A percentile compares a stretch with the other conserved stretches of the same genome.
These are phyloP conservation scores for Maudiozyma barnettii DNA, from an alignment of 805 yeast species.

Conservation along the genomic window DNA sequence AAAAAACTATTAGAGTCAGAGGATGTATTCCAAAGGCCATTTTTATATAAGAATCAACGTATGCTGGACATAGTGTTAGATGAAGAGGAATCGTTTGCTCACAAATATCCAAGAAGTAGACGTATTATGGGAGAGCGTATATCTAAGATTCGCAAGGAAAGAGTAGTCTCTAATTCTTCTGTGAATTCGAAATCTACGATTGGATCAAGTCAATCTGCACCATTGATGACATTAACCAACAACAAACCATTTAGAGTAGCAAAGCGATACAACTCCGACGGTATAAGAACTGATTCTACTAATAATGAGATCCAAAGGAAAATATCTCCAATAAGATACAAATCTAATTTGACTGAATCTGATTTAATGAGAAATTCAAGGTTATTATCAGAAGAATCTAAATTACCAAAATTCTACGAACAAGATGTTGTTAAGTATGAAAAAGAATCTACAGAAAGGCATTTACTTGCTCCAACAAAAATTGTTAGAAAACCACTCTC, in stretches of 20 bases:
- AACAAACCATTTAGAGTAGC: not conserved
- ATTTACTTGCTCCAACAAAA: constrained; percentile 9
- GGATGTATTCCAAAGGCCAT: constrained; percentile 29
- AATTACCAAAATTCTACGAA: not conserved
- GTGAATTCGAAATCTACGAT: not conserved
- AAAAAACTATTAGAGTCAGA: constrained; percentile 42
- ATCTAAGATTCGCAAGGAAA: not conserved
- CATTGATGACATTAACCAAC: not conserved
- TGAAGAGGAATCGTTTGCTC: constrained; percentile 27
- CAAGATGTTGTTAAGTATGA: constrained; percentile 1
- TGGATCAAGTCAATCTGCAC: not conserved
- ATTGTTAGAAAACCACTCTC: constrained; percentile 7
- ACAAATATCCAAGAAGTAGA: constrained; percentile 28
- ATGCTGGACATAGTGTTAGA: constrained; percentile 21
- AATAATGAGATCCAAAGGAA: not conserved
- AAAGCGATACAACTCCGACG: not conserved
- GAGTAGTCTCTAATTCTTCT: not conserved
- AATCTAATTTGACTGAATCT: not conserved
- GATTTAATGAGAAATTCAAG: not conserved
- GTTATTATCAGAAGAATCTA: not conserved
- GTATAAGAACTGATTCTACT: not conserved
- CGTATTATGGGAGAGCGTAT: constrained; percentile 7
- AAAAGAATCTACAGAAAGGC: not conserved
- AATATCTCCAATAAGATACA: not conserved
- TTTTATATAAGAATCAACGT: constrained; percentile 22